A percentile compares a stretch with the other conserved stretches of the same genome.
phyloP scores from a whole-genome alignment of 768 basidiomycete species.

The Cytidiella melzeri region DNA sequence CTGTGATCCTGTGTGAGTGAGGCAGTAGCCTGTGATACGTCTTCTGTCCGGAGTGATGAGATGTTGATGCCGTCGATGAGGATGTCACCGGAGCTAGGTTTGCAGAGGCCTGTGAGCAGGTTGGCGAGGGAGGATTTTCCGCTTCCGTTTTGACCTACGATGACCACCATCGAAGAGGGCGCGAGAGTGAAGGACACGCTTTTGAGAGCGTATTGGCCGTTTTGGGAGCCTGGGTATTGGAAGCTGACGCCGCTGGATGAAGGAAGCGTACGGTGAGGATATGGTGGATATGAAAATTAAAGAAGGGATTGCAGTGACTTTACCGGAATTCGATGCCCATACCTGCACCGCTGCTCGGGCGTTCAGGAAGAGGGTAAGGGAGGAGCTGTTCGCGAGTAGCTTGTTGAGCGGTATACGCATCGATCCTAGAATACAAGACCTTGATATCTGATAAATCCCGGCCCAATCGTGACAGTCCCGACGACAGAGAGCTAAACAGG shows the following conservation, averaged over 20 bases:
- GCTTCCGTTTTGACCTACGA: conserved; percentile 54
- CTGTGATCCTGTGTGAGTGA: conserved; percentile 37
- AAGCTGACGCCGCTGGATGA: conserved; percentile 42
- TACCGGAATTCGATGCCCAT: conserved; percentile 6
- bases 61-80: conserved; percentile 34
- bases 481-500: neutral
- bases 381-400: neutral
- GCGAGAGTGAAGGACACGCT: conserved; percentile 33
- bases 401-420: neutral
- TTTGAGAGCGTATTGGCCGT: conserved; percentile 28
- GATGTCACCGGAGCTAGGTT: conserved; percentile 20
- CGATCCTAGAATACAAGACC: neutral
- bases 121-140: conserved; percentile 42
- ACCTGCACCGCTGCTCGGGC: neutral
- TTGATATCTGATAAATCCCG: neutral
- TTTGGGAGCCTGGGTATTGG: conserved; percentile 41
- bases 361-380: neutral
- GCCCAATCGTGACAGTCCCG: neutral
- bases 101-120: conserved; percentile 21
- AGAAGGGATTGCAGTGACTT: too few relatives aligned
- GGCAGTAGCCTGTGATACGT: conserved; percentile 34
- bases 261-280: neutral
- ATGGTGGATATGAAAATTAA: neutral
- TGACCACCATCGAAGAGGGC: conserved; percentile 42
- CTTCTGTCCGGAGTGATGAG: conserved; percentile 24